Evolutionary conservation across 768 basidiomycete genomes (phyloP), one percentile per base, ranked within the genome.

Genomic region (Serendipita vermifera): DNA sequence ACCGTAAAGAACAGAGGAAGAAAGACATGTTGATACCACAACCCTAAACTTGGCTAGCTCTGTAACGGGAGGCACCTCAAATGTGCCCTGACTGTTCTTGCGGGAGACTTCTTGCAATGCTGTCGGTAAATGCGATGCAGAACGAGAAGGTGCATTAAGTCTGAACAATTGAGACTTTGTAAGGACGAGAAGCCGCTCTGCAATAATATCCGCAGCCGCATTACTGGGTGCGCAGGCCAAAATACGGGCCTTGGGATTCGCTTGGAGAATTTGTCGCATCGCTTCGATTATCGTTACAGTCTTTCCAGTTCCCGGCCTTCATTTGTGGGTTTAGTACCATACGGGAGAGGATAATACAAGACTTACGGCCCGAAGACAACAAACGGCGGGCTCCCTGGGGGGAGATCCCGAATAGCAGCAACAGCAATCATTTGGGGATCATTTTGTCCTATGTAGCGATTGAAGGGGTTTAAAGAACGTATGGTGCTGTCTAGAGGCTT

Each of bases 221-320:
- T 84, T 84, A 66, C 75, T 81, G 0, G 82, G 82, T 0, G 82
- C 80, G 59, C 81, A 82, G 0, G 77, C 82, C 1, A 84, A 71
- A 55, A 84, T 74, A 33, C 69, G 71, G 1, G 73, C 70, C 3
- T 69, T 39, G 0, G 72, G 71, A 58, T 78, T 62, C 5, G 57
- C 57, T 9, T 61, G 62, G 3, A 82, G 67, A 2, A 83, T 62
- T 60, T 84, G 82, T 3, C 65, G 69, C 35, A 83, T 82, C 1
- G 77, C 75, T 63, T 84, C 82, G 2, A 82, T 75, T 1, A 79
- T 69, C 0, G 80, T 83, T 22, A 82, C 73, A 0, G 82, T 83
- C 64, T 84, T 84, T 0, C 82, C 82, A 0, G 82, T 83, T 5
- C 79, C 79, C 2, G 79, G 79, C 0, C 79, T 80, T 43, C 6